Percentiles rank a stretch among this genome's conserved stretches.
Evolutionary conservation across 495 filamentous ascomycete species (phyloP).

Genomic region (Wilcoxina mikolae): DNA sequence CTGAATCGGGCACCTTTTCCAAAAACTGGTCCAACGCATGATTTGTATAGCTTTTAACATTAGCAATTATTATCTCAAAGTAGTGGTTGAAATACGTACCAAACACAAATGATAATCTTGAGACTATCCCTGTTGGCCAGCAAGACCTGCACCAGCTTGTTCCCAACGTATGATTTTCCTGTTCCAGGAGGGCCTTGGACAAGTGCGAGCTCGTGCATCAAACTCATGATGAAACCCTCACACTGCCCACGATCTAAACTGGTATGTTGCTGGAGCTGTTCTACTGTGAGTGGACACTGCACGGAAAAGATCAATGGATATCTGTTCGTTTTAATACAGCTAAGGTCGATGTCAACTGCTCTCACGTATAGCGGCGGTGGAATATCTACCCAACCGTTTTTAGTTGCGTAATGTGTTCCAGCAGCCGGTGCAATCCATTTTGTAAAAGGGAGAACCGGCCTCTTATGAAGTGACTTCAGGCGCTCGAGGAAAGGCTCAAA

Average conservation of each 20-base stretch:
- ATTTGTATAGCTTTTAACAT: conserved; percentile 44
- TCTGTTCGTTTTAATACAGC: conserved; percentile 11
- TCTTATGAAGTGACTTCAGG: conserved; percentile 43
- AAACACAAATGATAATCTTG: conserved; percentile 43
- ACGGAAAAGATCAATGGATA: conserved; percentile 15
- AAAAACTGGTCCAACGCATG: conserved; percentile 61
- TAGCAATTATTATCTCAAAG: conserved; percentile 30
- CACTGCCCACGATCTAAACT: conserved; percentile 34
- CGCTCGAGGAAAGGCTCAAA: conserved; percentile 52
- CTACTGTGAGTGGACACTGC: not conserved
- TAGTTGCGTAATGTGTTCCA: not conserved
- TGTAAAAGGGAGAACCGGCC: conserved; percentile 43
- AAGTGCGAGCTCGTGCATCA: conserved; percentile 44
- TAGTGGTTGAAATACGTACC: conserved; percentile 2
- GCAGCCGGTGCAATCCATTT: conserved; percentile 40
- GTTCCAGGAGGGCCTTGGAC: conserved; percentile 77
- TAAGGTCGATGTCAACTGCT: conserved; percentile 9
- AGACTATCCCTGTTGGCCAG: conserved; percentile 40
- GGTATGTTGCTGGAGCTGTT: conserved; percentile 12
- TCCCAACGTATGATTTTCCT: conserved; percentile 39
- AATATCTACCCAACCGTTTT: conserved; percentile 7
- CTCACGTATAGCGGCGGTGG: conserved; percentile 23
- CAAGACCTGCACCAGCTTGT: conserved; percentile 44
- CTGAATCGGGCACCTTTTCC: conserved; percentile 44
- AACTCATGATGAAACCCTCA: conserved; percentile 39